Percentiles rank a stretch among this genome's conserved stretches.
Evolutionary conservation across 2,329 filamentous ascomycete genomes (phyloP).

Genomic region (Aspergillus luchuensis): DNA sequence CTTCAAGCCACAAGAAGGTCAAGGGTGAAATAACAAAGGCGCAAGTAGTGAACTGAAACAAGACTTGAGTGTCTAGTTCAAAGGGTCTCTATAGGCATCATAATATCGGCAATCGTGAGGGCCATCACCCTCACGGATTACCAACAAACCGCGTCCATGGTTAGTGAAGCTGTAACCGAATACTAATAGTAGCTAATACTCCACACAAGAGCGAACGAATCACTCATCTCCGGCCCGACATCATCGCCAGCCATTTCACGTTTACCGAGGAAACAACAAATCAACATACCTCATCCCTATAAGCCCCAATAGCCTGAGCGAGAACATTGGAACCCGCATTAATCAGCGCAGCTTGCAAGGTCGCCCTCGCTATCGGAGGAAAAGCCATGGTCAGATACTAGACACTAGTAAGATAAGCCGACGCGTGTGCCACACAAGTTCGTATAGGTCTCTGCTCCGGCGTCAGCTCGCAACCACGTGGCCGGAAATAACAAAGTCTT

Average conservation of each 20-base stretch:
- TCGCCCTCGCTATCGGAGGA: conserved; percentile 56
- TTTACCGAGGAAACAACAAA: conserved; percentile 15
- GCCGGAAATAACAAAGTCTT: neutral
- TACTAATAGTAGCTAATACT: neutral
- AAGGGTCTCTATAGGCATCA: conserved; percentile 41
- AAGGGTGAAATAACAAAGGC: conserved; percentile 58
- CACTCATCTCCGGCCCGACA: neutral
- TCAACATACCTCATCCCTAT: conserved; percentile 45
- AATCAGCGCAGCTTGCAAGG: conserved; percentile 55
- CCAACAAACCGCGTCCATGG: neutral
- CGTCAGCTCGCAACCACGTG: conserved; percentile 2
- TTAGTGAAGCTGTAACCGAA: neutral
- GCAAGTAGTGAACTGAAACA: conserved; percentile 58
- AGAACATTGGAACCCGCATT: conserved; percentile 58
- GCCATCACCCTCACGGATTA: neutral
- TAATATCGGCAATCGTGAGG: neutral
- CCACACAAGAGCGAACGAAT: too few species aligned
- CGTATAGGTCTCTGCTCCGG: neutral
- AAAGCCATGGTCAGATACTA: conserved; percentile 23
- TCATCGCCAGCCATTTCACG: neutral
- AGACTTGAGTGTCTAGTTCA: conserved; percentile 50
- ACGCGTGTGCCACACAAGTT: neutral
- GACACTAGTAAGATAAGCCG: neutral
- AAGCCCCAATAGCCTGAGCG: conserved; percentile 57
- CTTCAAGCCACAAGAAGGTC: conserved; percentile 61